Evolutionary conservation across 2,329 filamentous ascomycete species (phyloP).

Genomic region (Parastagonospora avenae): DNA sequence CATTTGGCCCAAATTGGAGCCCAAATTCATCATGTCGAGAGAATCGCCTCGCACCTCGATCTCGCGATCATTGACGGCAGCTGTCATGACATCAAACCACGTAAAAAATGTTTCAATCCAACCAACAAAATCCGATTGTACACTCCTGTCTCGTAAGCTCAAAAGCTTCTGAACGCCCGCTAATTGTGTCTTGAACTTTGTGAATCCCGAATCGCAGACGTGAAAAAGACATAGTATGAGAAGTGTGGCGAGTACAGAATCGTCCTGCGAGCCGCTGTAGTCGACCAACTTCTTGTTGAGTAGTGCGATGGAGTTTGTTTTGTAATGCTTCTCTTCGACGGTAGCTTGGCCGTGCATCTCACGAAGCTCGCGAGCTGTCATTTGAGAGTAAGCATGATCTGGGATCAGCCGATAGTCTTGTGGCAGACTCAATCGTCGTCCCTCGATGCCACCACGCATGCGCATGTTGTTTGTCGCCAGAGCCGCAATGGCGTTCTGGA

Average conservation of each 20-base stretch:
- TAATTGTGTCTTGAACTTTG: slow-evolving; percentile 91
- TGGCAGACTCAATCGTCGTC: slow-evolving; percentile 37
- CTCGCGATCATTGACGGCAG: slow-evolving; percentile 89
- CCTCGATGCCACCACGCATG: slow-evolving; percentile 74
- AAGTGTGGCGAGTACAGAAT: slow-evolving; percentile 85
- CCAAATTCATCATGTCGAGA: slow-evolving; percentile 67
- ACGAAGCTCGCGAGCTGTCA: slow-evolving; percentile 43
- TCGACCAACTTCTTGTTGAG: slow-evolving; percentile 86
- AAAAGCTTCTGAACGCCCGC: slow-evolving; percentile 91
- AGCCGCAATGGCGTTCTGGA: slow-evolving; percentile 93
- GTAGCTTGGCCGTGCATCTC: slow-evolving; percentile 62
- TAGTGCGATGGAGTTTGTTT: slow-evolving; percentile 79
- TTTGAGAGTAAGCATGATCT: slow-evolving; percentile 45
- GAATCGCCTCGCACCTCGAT: slow-evolving; percentile 72
- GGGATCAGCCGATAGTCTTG: slow-evolving; percentile 40
- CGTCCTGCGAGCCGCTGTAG: slow-evolving; percentile 74
- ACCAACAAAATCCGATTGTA: slow-evolving; percentile 69
- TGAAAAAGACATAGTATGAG: slow-evolving; percentile 89
- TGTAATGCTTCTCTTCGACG: slow-evolving; percentile 80
- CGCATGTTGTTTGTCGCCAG: slow-evolving; percentile 87
- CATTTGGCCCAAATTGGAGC: slow-evolving; percentile 71
- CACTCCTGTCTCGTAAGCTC: slow-evolving; percentile 69
- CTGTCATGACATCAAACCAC: slow-evolving; percentile 92
- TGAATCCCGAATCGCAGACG: slow-evolving; percentile 90
- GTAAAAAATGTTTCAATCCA: slow-evolving; percentile 96